phyloP scores from a whole-genome alignment of 331 rosid genomes.

The Cydonia oblonga region DNA sequence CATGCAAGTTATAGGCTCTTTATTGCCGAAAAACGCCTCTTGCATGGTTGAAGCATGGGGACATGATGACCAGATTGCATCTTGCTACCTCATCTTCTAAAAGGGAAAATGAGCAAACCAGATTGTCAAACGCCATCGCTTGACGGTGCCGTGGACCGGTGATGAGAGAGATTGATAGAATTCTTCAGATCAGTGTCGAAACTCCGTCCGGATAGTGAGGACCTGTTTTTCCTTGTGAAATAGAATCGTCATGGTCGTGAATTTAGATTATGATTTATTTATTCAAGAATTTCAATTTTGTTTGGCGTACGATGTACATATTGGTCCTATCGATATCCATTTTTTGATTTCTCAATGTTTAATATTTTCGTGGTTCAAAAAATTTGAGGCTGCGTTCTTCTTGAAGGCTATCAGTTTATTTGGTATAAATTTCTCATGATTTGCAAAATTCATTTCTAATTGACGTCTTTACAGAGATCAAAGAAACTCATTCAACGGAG shows the following conservation, averaged over 20 bases:
- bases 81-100: neutral
- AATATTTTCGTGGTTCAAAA: too few relatives aligned
- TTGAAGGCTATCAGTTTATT: too few relatives aligned
- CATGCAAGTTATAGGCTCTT: conserved; percentile 77
- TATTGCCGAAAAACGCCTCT: conserved; percentile 53
- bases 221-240: too few relatives aligned
- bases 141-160: neutral
- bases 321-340: neutral
- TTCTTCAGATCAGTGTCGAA: neutral
- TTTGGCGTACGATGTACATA: neutral
- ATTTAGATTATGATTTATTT: neutral
- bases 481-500: neutral
- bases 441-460: neutral
- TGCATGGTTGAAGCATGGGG: conserved; percentile 28
- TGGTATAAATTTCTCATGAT: neutral
- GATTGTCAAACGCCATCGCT: neutral
- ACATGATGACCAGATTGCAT: neutral
- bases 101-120: neutral
- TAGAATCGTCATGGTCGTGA: neutral
- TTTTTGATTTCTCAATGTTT: neutral
- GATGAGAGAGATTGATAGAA: neutral
- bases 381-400: too few relatives aligned
- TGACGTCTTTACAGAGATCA: neutral
- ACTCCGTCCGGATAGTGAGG: neutral
- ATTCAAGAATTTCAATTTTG: neutral